These are phyloP conservation scores for Lagerstroemia speciosa DNA, from an alignment of 345 rosid species.

Conservation along the genomic window DNA sequence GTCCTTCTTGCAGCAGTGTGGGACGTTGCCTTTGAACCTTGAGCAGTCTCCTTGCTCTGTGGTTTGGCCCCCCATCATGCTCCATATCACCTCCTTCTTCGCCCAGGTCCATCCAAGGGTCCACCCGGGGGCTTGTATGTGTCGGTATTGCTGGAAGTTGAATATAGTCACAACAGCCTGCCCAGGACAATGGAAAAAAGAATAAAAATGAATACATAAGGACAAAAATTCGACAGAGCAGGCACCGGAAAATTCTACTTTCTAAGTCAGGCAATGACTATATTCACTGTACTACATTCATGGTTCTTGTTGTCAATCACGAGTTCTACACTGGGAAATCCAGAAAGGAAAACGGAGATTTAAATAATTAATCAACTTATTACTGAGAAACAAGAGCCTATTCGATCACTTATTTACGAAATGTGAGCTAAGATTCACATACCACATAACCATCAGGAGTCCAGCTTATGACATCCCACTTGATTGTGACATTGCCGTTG, in stretches of 20 bases:
- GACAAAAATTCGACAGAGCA: neutral
- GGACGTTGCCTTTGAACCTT: conserved; percentile 32
- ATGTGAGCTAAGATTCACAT: conserved; percentile 8
- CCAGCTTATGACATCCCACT: conserved; percentile 48
- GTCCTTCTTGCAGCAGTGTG: conserved; percentile 37
- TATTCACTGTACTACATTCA: too few species aligned
- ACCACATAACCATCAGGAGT: conserved; percentile 45
- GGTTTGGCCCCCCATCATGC: conserved; percentile 36
- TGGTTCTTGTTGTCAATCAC: neutral
- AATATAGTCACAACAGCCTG: conserved; percentile 42
- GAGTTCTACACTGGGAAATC: neutral
- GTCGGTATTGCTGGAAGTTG: conserved; percentile 48
- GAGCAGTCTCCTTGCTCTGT: conserved; percentile 63
- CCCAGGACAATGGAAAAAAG: neutral
- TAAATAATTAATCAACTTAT: neutral
- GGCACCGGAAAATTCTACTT: neutral
- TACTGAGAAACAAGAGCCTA: neutral
- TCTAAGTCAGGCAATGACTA: neutral
- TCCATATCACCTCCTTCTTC: conserved; percentile 56
- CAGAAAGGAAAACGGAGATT: neutral
- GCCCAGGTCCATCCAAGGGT: conserved; percentile 57
- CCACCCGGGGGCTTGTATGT: conserved; percentile 57
- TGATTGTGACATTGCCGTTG: conserved; percentile 36
- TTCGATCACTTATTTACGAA: neutral
- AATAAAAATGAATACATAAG: neutral